phyloP scores from a whole-genome alignment of 306 rosid genomes.

The Citrullus colocynthis region DNA sequence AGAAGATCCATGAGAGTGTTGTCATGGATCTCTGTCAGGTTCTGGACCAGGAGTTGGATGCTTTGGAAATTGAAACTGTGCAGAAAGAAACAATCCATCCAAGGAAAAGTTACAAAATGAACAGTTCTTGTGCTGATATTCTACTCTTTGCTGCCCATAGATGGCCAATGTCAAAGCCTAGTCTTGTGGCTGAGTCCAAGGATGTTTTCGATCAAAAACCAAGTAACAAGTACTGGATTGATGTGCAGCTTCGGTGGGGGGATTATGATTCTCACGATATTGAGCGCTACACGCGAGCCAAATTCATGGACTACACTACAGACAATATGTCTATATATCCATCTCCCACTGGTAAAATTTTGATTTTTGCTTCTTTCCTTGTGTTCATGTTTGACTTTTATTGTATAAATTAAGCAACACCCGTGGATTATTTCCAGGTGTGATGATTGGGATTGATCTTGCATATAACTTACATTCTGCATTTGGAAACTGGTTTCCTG shows the following conservation, averaged over 20 bases:
- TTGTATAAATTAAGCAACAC: background rate
- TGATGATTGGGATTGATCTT: constrained; percentile 95
- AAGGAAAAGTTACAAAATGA: constrained; percentile 97
- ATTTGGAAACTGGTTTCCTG: constrained; percentile 99
- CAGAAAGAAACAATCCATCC: constrained; percentile 99
- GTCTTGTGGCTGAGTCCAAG: constrained; percentile 96
- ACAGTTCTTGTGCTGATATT: constrained; percentile 95
- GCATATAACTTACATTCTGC: constrained; percentile 98
- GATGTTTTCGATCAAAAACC: constrained; percentile 98
- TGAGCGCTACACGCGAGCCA: constrained; percentile 97
- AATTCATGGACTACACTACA: constrained; percentile 96
- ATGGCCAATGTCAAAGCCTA: constrained; percentile 99
- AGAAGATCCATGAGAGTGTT: constrained; percentile 98
- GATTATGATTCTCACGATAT: constrained; percentile 98
- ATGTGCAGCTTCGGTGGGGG: constrained; percentile 97
- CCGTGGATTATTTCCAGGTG: constrained; percentile 42
- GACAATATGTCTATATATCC: constrained; percentile 99
- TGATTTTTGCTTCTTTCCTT: background rate
- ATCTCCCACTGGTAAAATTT: constrained; percentile 70
- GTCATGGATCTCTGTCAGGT: constrained; percentile 99
- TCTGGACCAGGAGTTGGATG: constrained; percentile 97
- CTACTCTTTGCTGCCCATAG: constrained; percentile 99
- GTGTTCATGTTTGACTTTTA: background rate
- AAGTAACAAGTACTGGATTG: constrained; percentile 97
- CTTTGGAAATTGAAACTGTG: constrained; percentile 95